Evolutionary conservation across 768 basidiomycete species (phyloP), one percentile per base, ranked within the genome.

Genomic region (Xerocomellus intermedius): DNA sequence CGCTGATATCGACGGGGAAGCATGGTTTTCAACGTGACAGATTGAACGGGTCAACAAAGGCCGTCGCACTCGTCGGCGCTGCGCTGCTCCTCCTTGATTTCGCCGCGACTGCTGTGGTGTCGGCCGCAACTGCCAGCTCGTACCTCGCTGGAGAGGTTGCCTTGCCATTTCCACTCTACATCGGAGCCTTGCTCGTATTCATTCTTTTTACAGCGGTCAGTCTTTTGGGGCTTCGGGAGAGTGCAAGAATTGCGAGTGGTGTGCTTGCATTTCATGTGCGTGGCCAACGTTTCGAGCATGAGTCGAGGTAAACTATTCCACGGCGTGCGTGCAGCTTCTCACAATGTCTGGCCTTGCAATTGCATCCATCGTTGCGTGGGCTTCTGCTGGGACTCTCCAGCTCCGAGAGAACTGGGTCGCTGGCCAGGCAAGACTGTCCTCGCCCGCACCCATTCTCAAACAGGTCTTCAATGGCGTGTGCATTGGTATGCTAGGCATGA

Each of bases 1-100:
- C 4, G 17, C 3, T 8, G 30, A 48, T 14, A 13, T 28, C 28
- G 6, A 38, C 36, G 44, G 3, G 46, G 32, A 54, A 30, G 30
- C 3, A n/a, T 49, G 36, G 1, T 19, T 26, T n/a, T 42, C 16
- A 36, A 28, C 24, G 44, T 37, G n/a, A 41, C 58, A 83, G 86
- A 50, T 69, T 88, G 7, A 84, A 89, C 61, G 77, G 82, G 17
- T 84, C 85, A 1, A 77, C 81, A 0, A 89, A 88, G 62, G 69
- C 76, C 1, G 70, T 86, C 8, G 86, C 86, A 39, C 73, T 89
- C 2, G 56, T 85, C n/a, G 84, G 81, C 7, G 87, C 87, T 1
- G 76, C 84, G 0, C 74, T 87, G 8, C 78, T 88, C 0, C 71
- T 89, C n/a, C 75, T 91, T 4, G 89, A 91, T 65, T 87, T 84